phyloP scores from a whole-genome alignment of 352 stramenopile genomes.

The Phytophthora aleatoria region DNA sequence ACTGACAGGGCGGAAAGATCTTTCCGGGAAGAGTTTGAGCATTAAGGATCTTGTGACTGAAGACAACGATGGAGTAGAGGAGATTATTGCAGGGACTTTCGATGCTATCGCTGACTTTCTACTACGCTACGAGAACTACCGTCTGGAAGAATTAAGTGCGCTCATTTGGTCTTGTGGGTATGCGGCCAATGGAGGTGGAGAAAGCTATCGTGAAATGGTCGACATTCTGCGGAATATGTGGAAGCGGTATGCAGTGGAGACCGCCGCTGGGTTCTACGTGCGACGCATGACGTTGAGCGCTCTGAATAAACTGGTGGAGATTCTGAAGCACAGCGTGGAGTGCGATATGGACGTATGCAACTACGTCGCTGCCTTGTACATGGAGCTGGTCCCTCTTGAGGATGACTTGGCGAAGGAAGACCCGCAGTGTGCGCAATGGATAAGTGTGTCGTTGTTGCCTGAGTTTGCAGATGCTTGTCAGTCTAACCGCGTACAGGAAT shows the following conservation, averaged over 20 bases:
- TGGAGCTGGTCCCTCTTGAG: constrained; percentile 66
- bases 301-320: constrained; percentile 79
- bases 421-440: constrained; percentile 74
- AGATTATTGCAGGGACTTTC: constrained; percentile 75
- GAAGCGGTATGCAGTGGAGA: constrained; percentile 27
- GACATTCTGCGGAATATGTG: constrained; percentile 55
- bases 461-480: constrained; percentile 75
- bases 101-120: constrained; percentile 62
- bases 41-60: constrained; percentile 61
- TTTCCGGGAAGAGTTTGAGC: constrained; percentile 32
- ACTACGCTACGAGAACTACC: constrained; percentile 60
- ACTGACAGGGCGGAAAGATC: constrained; percentile 39
- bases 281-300: constrained; percentile 76
- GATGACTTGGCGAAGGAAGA: constrained; percentile 55
- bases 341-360: constrained; percentile 63
- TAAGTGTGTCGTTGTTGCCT: constrained; percentile 65
- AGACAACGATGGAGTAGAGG: constrained; percentile 50
- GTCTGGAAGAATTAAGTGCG: constrained; percentile 60
- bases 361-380: constrained; percentile 68
- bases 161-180: constrained; percentile 74
- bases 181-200: constrained; percentile 24
- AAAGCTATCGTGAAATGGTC: constrained; percentile 49
- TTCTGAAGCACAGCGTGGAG: constrained; percentile 75
- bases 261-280: constrained; percentile 50
- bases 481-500: constrained; percentile 59